Evolutionary conservation across 1,284 basidiomycete species (phyloP), one percentile per base, ranked within the genome.

Genomic region (Schizophyllum commune): DNA sequence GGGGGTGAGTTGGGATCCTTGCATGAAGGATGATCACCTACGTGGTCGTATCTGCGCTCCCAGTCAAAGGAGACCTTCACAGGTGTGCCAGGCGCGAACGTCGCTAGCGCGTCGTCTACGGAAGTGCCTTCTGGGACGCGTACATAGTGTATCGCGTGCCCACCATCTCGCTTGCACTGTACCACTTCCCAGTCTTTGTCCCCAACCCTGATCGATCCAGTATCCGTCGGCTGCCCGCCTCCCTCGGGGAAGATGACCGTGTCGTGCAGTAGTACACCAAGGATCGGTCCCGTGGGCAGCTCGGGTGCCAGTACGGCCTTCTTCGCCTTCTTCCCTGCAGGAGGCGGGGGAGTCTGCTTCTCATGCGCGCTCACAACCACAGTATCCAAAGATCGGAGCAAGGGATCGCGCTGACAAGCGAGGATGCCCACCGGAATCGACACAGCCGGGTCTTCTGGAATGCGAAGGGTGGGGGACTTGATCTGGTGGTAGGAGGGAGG

Each of bases 171-270:
- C 65, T 89, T 83, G 52, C 85, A 85, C 66, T 90, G 84, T 11
- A 86, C 73, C n/a, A 94, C 85, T 15, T 82, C 75, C 80, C 86
- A 89, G 5, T 73, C 65, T 5, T 69, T 72, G 13, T 77, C 75
- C 60, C 82, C 73, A 0, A 77, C 77, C 6, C 68, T 79, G 20
- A 95, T 75, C 8, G 77, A 60, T 0, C 92, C 93, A 21, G 85
- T 85, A 69, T 95, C 93, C 5, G 86, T 86, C 0, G 91, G 90
- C 68, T 96, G 93, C 2, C 91, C 92, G 15, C 93, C 93, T 13
- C 92, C 91, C 74, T 95, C 93, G 0, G 93, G 93, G 69, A 95
- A 95, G 55, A 94, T 81, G n/a, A 92, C 79, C 1, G 91, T 94
- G 71, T 95, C 93, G 63, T 88, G 84, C 52, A 92, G 74, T 64